Evolutionary conservation across 2,329 filamentous ascomycete genomes (phyloP).

Genomic region (Microsporum ferrugineum): DNA sequence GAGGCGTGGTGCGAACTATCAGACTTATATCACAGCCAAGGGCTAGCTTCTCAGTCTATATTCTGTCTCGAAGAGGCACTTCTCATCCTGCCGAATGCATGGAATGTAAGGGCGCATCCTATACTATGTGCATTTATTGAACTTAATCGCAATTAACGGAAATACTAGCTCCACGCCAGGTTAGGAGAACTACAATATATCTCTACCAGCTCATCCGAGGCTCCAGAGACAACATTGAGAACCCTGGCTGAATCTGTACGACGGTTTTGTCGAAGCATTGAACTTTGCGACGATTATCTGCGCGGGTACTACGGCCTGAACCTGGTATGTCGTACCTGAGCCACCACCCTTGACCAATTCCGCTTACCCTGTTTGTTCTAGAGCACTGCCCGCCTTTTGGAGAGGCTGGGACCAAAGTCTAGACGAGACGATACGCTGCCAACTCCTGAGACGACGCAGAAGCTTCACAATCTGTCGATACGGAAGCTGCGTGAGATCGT

Average conservation of each 20-base stretch:
- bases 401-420: slow-evolving; percentile 7
- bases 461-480: slow-evolving; percentile 28
- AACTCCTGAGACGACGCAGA: slow-evolving; percentile 20
- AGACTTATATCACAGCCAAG: slow-evolving; percentile 72
- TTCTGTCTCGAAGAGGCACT: slow-evolving; percentile 86
- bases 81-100: slow-evolving; percentile 76
- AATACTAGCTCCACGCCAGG: slow-evolving; percentile 63
- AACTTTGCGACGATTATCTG: slow-evolving; percentile 86
- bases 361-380: slow-evolving; percentile 5
- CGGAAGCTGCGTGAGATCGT: slow-evolving; percentile 29
- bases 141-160: too few relatives aligned
- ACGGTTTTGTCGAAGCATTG: slow-evolving; percentile 79
- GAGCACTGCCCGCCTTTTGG: slow-evolving; percentile 12
- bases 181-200: slow-evolving; percentile 75
- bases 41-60: slow-evolving; percentile 68
- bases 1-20: slow-evolving; percentile 90
- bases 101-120: slow-evolving; percentile 58
- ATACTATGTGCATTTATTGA: background rate
- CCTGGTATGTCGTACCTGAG: slow-evolving; percentile 44
- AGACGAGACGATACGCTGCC: slow-evolving; percentile 11
- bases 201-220: slow-evolving; percentile 35
- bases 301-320: slow-evolving; percentile 89
- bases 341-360: background rate
- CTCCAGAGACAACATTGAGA: slow-evolving; percentile 29
- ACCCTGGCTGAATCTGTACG: slow-evolving; percentile 63